A percentile compares a stretch with the other conserved stretches of the same genome.
Evolutionary conservation across 1,284 basidiomycete species (phyloP).

Genomic region (Boletus mariae): DNA sequence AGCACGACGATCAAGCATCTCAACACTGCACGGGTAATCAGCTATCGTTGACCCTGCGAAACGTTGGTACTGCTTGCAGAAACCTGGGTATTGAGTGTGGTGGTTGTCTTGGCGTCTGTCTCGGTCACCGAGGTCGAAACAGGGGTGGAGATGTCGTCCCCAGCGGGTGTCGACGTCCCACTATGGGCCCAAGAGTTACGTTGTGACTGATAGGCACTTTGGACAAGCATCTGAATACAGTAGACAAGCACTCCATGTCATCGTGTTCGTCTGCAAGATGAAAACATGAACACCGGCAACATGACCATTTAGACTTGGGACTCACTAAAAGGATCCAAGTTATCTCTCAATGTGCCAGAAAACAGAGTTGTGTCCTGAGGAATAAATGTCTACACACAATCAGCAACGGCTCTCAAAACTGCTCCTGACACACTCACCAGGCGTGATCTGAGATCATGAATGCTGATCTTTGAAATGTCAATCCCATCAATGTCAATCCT

Average conservation of each 20-base stretch:
- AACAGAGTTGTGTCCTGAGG: conserved; percentile 83
- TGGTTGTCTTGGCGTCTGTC: conserved; percentile 36
- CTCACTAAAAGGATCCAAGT: conserved; percentile 80
- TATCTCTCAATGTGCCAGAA: conserved; percentile 82
- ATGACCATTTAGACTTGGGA: not conserved
- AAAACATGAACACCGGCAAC: not conserved
- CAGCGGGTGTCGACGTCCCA: conserved; percentile 10
- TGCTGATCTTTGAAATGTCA: conserved; percentile 83
- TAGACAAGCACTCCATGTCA: conserved; percentile 65
- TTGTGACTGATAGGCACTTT: conserved; percentile 44
- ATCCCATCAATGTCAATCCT: conserved; percentile 84
- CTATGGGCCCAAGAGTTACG: conserved; percentile 30
- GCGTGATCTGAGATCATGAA: conserved; percentile 78
- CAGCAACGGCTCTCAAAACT: not conserved
- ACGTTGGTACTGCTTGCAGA: conserved; percentile 68
- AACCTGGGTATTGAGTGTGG: conserved; percentile 57
- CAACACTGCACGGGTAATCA: conserved; percentile 64
- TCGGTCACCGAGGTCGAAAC: conserved; percentile 27
- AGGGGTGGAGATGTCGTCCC: not conserved
- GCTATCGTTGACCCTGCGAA: conserved; percentile 68
- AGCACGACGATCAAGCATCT: conserved; percentile 63
- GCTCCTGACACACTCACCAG: conserved; percentile 44
- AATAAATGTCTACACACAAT: conserved; percentile 63
- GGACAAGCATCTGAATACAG: conserved; percentile 51
- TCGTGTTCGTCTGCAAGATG: conserved; percentile 61